Conservation (phyloP, 2,329 filamentous ascomycete species). For the Talaromyces verruculosus region DNA sequence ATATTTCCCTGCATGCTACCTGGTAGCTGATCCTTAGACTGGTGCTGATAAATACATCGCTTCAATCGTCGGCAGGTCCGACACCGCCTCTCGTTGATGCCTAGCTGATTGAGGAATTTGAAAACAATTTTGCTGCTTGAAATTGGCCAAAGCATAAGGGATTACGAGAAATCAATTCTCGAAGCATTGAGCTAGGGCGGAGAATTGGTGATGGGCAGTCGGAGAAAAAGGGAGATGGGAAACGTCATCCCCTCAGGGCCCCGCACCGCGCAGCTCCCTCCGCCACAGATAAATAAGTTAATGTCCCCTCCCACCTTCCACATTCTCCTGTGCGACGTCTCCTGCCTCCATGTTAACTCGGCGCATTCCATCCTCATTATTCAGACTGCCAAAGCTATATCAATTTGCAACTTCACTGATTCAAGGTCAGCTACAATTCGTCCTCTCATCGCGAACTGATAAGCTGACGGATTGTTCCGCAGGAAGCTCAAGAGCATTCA, state of each 20-base stretch:
- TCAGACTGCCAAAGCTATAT: not conserved
- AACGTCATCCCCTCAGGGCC: conserved; percentile 7
- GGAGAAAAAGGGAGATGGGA: not conserved
- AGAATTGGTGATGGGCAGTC: not conserved
- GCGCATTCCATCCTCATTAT: not conserved
- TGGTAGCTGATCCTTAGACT: not conserved
- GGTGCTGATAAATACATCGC: not conserved
- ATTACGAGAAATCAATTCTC: not conserved
- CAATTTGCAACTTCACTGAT: not conserved
- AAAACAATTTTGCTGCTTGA: no score
- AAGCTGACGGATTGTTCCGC: conserved; percentile 19
- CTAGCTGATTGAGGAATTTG: not conserved
- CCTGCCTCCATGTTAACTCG: not conserved
- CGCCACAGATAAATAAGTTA: not conserved
- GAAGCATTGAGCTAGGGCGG: not conserved
- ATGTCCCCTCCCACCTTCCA: not conserved
- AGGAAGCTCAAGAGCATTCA: conserved; percentile 36
- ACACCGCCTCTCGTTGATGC: not conserved
- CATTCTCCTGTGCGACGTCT: not conserved
- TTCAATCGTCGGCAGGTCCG: not conserved
- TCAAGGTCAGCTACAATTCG: not conserved
- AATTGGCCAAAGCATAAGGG: no score
- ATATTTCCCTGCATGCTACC: not conserved
- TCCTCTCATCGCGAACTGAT: not conserved
- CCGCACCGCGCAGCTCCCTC: conserved; percentile 1